Evolutionary conservation across 768 basidiomycete genomes (phyloP), one percentile per base, ranked within the genome.

Genomic region (Podaxis sp.): DNA sequence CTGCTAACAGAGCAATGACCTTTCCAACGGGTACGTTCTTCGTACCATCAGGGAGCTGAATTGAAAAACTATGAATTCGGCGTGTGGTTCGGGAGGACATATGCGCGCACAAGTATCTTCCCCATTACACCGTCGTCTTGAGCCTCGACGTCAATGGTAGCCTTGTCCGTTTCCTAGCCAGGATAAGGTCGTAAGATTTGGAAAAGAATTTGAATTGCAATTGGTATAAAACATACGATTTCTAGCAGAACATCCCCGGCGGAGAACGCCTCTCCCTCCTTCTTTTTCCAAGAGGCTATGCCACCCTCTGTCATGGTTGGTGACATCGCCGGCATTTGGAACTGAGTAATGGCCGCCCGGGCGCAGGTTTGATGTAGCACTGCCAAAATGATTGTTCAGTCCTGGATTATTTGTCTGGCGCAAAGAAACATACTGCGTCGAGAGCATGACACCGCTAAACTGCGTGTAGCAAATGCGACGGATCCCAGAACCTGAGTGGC

Each of bases 131-230:
- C 97, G 69, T 99, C 96, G 33, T 98, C 96, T 76, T 96, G 96
- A 13, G 97, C 95, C 77, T 99, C 97, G 6, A 99, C 96, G 73
- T 99, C 97, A 71, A 99, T 97, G 2, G 95, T 96, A 15, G 96
- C 92, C 75, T 94, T 94, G 82, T 95, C 93, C 48, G 93, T 95
- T 82, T 95, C 93, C 93, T 95, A 75, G 62, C 61, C 46, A 38
- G 49, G 24, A 38, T 41, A 26, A 46, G 41, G 54, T 49, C 20
- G 38, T 59, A 59, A 28, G 51, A 36, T 53, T 58, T 46, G 13
- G 51, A 57, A 36, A 56, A 59, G 41, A 58, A 55, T 17, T 26
- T 33, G 30, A 59, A 51, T 54, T 41, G 37, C 26, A 49, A 50
- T 62, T 49, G 33, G 53, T 48, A 22, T n/a, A 17, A 26, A 41